Conservation (phyloP, 2,329 filamentous ascomycete species). For the Lasiodiplodia theobromae region DNA sequence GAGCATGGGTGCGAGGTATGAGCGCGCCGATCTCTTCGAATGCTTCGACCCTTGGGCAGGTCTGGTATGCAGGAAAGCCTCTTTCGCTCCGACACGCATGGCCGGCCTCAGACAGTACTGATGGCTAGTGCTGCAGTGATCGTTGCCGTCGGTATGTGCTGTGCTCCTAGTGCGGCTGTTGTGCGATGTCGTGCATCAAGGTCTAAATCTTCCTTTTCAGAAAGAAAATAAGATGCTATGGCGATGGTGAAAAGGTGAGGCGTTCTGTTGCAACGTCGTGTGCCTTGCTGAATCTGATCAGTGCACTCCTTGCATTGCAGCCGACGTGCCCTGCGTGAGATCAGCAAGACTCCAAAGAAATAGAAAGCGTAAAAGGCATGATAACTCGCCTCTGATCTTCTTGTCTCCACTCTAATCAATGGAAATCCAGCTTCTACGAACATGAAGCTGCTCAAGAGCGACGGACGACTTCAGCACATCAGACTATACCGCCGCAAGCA, state of each 20-base stretch:
- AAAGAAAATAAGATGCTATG: conserved; percentile 4
- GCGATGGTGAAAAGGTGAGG: background rate
- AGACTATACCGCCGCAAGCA: no score
- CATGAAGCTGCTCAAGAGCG: background rate
- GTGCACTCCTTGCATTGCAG: conserved; percentile 4
- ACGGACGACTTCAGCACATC: background rate
- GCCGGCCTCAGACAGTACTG: background rate
- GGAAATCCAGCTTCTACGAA: background rate
- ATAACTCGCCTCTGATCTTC: background rate
- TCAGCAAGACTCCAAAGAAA: background rate
- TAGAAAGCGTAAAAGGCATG: conserved; percentile 1
- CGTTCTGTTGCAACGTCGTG: background rate
- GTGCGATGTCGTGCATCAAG: background rate
- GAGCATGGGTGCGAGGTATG: background rate
- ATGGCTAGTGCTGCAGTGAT: conserved; percentile 2
- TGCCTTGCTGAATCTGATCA: background rate
- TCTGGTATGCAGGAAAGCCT: background rate
- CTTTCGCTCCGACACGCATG: no score
- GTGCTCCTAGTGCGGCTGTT: background rate
- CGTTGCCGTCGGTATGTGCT: background rate
- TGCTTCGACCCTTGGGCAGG: background rate
- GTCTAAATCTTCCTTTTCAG: background rate
- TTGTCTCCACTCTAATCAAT: background rate
- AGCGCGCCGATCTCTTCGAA: background rate
- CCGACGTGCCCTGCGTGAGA: background rate